A percentile compares a stretch with the other conserved stretches of the same genome.
Evolutionary conservation across 306 rosid genomes (phyloP).

Genomic region (Amphicarpaea edgeworthii): DNA sequence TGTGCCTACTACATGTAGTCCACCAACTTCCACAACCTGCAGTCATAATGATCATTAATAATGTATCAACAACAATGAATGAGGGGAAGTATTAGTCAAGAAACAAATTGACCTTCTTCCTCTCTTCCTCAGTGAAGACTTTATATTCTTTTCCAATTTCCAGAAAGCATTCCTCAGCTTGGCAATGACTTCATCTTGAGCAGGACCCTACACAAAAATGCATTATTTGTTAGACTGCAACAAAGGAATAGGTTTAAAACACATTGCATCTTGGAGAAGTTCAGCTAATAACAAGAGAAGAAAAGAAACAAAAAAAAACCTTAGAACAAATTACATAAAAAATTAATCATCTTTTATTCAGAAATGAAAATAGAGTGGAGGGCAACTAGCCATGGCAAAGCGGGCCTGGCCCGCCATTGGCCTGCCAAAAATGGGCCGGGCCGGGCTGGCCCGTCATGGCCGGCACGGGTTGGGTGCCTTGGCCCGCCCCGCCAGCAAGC

Average conservation of each 20-base stretch:
- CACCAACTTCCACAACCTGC: constrained; percentile 97
- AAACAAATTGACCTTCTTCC: constrained; percentile 69
- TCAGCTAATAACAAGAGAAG: constrained; percentile 3
- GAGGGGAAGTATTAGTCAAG: constrained; percentile 31
- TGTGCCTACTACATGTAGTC: constrained; percentile 93
- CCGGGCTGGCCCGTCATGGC: too few relatives aligned
- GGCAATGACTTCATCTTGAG: constrained; percentile 86
- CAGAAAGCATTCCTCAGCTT: constrained; percentile 79
- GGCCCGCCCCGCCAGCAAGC: too few relatives aligned
- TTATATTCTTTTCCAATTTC: constrained; percentile 86
- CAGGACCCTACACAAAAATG: constrained; percentile 76
- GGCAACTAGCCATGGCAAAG: too few relatives aligned
- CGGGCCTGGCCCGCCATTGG: too few relatives aligned
- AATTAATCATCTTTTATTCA: neutral
- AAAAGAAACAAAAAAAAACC: neutral
- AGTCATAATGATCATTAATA: constrained; percentile 39
- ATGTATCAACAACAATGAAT: constrained; percentile 33
- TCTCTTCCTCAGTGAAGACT: constrained; percentile 87
- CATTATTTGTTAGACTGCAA: constrained; percentile 42
- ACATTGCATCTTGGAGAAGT: constrained; percentile 19
- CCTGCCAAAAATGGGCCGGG: too few relatives aligned
- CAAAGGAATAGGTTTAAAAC: constrained; percentile 21
- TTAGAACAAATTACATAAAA: constrained; percentile 3
- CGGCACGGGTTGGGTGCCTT: too few relatives aligned
- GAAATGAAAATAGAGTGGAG: constrained; percentile 22